These are phyloP conservation scores for Russula sp. DNA, from an alignment of 768 basidiomycete genomes.

Conservation along the genomic window DNA sequence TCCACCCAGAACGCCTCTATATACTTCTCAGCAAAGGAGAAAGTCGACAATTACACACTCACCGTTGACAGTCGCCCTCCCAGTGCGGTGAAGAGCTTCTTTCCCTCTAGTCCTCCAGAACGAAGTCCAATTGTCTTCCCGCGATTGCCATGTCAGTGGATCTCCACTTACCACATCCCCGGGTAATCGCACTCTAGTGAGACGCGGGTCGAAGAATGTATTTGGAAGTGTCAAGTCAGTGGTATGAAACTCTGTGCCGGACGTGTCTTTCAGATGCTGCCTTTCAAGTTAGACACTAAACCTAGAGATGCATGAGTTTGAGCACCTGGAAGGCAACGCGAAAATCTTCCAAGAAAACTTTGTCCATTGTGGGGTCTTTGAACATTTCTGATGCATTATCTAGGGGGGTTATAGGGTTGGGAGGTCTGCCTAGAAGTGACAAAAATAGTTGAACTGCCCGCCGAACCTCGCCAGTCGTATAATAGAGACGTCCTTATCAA, in stretches of 20 bases:
- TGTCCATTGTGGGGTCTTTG: conserved; percentile 37
- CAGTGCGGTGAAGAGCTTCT: conserved; percentile 45
- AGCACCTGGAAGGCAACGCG: conserved; percentile 74
- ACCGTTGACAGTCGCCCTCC: conserved; percentile 62
- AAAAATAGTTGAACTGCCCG: conserved; percentile 76
- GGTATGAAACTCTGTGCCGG: conserved; percentile 36
- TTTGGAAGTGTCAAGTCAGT: conserved; percentile 55
- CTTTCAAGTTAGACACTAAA: neutral
- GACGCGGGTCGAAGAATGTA: conserved; percentile 51
- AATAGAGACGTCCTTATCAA: conserved; percentile 69
- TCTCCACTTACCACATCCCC: conserved; percentile 41
- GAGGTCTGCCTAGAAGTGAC: conserved; percentile 51
- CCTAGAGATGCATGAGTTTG: neutral
- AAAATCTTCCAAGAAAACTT: conserved; percentile 81
- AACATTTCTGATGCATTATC: conserved; percentile 16
- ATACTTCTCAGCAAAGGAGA: conserved; percentile 12
- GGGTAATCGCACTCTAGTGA: conserved; percentile 51
- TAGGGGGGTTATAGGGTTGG: conserved; percentile 19
- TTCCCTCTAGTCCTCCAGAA: conserved; percentile 54
- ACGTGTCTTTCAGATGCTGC: conserved; percentile 67
- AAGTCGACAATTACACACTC: conserved; percentile 15
- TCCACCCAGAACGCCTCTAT: conserved; percentile 77
- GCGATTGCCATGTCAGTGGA: conserved; percentile 47
- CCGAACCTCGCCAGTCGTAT: conserved; percentile 79
- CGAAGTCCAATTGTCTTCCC: conserved; percentile 56